Evolutionary conservation across 331 rosid genomes (phyloP).

Genomic region (Erythrophleum ivorense): DNA sequence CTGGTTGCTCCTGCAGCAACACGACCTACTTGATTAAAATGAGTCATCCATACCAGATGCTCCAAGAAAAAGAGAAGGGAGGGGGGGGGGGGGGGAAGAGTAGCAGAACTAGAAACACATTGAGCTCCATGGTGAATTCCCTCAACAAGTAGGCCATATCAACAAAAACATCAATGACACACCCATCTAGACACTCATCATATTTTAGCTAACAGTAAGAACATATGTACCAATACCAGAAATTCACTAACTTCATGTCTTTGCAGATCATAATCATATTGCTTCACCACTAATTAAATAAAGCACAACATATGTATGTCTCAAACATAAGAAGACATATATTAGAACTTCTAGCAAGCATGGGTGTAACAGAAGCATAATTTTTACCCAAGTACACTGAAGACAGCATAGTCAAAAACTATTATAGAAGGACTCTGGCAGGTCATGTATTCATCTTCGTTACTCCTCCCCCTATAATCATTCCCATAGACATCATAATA

Average conservation of each 20-base stretch:
- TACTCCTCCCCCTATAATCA: background rate
- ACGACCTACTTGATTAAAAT: background rate
- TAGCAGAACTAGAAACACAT: background rate
- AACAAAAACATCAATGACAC: background rate
- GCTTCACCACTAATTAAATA: background rate
- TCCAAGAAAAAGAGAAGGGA: no score
- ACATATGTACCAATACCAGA: background rate
- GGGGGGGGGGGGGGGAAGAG: background rate
- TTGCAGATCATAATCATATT: background rate
- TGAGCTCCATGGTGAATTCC: background rate
- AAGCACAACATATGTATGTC: background rate
- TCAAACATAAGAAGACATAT: background rate
- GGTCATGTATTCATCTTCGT: background rate
- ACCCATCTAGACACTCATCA: background rate
- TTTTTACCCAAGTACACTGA: background rate
- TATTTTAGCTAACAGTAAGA: background rate
- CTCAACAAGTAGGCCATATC: background rate
- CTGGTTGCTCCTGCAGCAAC: constrained; percentile 77
- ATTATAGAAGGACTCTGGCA: background rate
- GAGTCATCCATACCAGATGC: background rate
- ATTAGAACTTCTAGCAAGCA: background rate
- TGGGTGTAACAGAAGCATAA: background rate
- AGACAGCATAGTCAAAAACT: background rate
- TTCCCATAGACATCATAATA: background rate
- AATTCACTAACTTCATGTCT: background rate